Evolutionary conservation across 75 land plant species (phyloP).

Genomic region (Cupressus sempervirens): DNA sequence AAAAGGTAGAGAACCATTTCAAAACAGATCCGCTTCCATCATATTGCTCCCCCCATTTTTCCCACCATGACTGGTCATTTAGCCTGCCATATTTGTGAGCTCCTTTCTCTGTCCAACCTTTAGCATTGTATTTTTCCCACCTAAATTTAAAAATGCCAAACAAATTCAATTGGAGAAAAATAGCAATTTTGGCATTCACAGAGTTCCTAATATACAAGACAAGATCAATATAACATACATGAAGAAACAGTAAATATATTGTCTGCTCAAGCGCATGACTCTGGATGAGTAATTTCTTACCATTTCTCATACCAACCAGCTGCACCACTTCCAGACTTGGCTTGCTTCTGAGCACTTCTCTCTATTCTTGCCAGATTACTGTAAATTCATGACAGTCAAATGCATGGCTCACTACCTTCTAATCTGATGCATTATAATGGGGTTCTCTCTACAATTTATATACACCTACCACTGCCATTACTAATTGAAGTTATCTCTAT

Average conservation of each 20-base stretch:
- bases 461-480: neutral
- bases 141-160: conserved; percentile 28
- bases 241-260: neutral
- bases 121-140: conserved; percentile 99
- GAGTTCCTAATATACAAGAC: neutral
- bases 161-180: neutral
- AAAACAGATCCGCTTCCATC: conserved; percentile 93
- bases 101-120: conserved; percentile 97
- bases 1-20: conserved; percentile 62
- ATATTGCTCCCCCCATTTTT: conserved; percentile 96
- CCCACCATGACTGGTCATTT: conserved; percentile 99
- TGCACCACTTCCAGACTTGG: conserved; percentile 79
- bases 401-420: neutral
- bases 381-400: conserved; percentile 11
- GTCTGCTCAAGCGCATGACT: neutral
- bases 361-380: conserved; percentile 95
- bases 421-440: neutral
- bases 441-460: neutral
- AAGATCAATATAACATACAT: neutral
- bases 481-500: neutral
- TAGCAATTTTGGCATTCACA: neutral
- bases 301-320: conserved; percentile 99
- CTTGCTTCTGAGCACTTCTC: conserved; percentile 96
- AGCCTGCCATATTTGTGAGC: conserved; percentile 94
- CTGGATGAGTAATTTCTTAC: conserved; percentile 31